These are phyloP conservation scores for Solanum appendiculatum DNA, from an alignment of 257 asterid species.

Conservation along the genomic window DNA sequence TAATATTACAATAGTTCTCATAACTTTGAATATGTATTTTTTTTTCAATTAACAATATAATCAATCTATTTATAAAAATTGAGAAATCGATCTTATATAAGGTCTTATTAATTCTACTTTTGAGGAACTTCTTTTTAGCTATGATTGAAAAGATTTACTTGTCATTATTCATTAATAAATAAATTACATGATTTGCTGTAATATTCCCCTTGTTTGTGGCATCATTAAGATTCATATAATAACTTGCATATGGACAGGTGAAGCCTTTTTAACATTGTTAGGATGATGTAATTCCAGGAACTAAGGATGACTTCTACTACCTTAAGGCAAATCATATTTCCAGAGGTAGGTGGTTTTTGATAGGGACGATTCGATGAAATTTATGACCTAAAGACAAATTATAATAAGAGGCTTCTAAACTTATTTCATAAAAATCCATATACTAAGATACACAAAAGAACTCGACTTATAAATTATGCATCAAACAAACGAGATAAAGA, in stretches of 20 bases:
- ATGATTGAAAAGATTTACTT: neutral
- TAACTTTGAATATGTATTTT: neutral
- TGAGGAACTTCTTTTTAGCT: neutral
- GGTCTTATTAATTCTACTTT: neutral
- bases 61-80: neutral
- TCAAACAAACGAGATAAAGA: neutral
- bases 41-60: neutral
- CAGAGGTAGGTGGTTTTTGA: neutral
- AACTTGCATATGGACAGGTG: neutral
- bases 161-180: too few species aligned
- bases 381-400: too few species aligned
- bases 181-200: neutral
- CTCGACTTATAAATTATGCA: neutral
- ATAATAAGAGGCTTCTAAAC: neutral
- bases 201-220: neutral
- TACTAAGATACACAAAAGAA: too few species aligned
- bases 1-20: neutral
- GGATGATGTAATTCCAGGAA: neutral
- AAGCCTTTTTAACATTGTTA: neutral
- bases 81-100: neutral
- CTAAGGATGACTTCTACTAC: neutral
- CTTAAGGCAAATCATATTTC: too few species aligned
- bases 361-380: neutral
- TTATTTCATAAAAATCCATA: too few species aligned
- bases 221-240: neutral